Evolutionary conservation across 768 basidiomycete genomes (phyloP).

Genomic region (Lentinula detonsa): DNA sequence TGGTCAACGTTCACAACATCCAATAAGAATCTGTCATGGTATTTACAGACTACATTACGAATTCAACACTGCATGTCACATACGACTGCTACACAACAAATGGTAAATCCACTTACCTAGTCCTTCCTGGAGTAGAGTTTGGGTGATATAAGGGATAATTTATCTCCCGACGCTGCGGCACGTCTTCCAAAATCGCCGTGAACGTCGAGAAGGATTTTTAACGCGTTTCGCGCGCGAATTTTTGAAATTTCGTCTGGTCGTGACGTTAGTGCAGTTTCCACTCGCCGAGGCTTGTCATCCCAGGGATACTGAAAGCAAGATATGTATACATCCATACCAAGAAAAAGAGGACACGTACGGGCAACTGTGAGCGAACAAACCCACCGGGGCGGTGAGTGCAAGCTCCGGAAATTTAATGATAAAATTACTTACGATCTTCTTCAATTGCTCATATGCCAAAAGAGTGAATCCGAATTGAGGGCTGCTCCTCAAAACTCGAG

Average conservation of each 20-base stretch:
- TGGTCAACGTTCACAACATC: constrained; percentile 7
- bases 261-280: constrained; percentile 66
- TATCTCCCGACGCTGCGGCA: constrained; percentile 34
- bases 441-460: constrained; percentile 71
- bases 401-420: neutral
- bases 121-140: constrained; percentile 7
- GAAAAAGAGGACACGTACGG: constrained; percentile 30
- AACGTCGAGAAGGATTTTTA: constrained; percentile 86
- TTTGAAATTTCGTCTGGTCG: constrained; percentile 80
- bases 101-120: neutral
- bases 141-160: constrained; percentile 34
- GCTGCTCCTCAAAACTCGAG: constrained; percentile 82
- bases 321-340: constrained; percentile 12
- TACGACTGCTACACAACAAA: neutral
- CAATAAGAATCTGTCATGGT: neutral
- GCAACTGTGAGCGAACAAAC: constrained; percentile 25
- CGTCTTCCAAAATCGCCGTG: constrained; percentile 83
- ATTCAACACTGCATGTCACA: constrained; percentile 4
- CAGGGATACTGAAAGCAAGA: constrained; percentile 65
- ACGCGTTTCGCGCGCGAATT: constrained; percentile 88
- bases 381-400: neutral
- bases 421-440: constrained; percentile 39
- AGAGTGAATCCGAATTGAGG: constrained; percentile 94
- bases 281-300: constrained; percentile 58
- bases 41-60: neutral